Evolutionary conservation across 169 alveolate species (phyloP).

Genomic region (Plasmodium relictum): DNA sequence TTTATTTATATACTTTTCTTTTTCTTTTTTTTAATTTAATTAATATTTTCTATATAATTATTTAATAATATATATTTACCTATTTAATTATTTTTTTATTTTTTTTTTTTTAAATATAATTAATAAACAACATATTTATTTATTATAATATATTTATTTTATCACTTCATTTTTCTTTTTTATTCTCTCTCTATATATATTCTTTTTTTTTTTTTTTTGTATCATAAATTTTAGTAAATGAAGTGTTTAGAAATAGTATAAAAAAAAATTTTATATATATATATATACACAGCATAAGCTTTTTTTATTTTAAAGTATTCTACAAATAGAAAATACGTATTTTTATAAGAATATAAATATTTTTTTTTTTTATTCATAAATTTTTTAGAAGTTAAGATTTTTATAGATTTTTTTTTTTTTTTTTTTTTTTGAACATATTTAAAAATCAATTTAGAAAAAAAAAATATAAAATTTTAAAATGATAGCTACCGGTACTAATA

Average conservation of each 20-base stretch:
- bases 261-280: not conserved
- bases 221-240: conserved; percentile 5
- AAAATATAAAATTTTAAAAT: conserved; percentile 12
- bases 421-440: no score
- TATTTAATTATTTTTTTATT: no score
- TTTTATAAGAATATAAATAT: not conserved
- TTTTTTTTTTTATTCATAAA: not conserved
- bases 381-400: no score
- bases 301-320: no score
- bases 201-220: not conserved
- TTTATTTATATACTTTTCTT: no score
- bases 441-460: not conserved
- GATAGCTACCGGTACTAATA: conserved; percentile 77
- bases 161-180: not conserved
- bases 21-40: no score
- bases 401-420: no score
- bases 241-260: not conserved
- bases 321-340: no score
- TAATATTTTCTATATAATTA: no score
- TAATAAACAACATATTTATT: not conserved
- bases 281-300: not conserved
- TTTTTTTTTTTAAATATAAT: no score
- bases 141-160: not conserved
- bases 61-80: no score
- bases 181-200: not conserved